Evolutionary conservation across 2,329 filamentous ascomycete genomes (phyloP).

Genomic region (Curvularia sp.): DNA sequence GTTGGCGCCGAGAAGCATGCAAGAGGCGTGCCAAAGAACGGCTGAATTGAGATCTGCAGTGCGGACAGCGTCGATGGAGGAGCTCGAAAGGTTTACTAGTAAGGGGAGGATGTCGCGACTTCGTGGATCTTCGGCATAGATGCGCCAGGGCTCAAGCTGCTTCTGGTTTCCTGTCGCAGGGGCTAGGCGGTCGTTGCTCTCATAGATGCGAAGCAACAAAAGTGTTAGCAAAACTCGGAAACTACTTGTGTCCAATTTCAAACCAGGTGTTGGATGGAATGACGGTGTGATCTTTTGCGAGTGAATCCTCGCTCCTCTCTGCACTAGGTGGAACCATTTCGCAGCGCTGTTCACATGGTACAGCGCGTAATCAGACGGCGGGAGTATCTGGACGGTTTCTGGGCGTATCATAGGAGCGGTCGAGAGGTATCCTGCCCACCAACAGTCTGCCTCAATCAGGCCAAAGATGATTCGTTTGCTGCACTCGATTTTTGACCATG

Average conservation of each 20-base stretch:
- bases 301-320: slow-evolving; percentile 40
- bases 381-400: slow-evolving; percentile 56
- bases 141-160: slow-evolving; percentile 48
- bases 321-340: slow-evolving; percentile 44
- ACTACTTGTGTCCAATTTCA: slow-evolving; percentile 41
- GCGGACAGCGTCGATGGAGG: slow-evolving; percentile 53
- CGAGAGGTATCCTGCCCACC: slow-evolving; percentile 58
- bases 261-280: slow-evolving; percentile 41
- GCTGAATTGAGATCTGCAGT: slow-evolving; percentile 58
- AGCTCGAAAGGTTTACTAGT: slow-evolving; percentile 46
- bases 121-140: slow-evolving; percentile 57
- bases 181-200: slow-evolving; percentile 45
- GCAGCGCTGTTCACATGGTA: slow-evolving; percentile 52
- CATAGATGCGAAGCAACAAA: slow-evolving; percentile 43
- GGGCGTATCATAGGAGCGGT: slow-evolving; percentile 56
- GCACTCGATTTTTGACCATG: slow-evolving; percentile 61
- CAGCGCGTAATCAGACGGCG: slow-evolving; percentile 55
- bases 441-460: slow-evolving; percentile 56
- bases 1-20: slow-evolving; percentile 60
- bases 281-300: slow-evolving; percentile 44
- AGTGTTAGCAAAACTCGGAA: slow-evolving; percentile 44
- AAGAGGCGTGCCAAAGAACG: slow-evolving; percentile 62
- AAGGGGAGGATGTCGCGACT: slow-evolving; percentile 52
- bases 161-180: slow-evolving; percentile 35
- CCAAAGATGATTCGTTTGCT: slow-evolving; percentile 58